A percentile compares a stretch with the other conserved stretches of the same genome.
These are phyloP conservation scores for Jackrogersella minutella DNA, from an alignment of 495 filamentous ascomycete genomes.

Conservation along the genomic window DNA sequence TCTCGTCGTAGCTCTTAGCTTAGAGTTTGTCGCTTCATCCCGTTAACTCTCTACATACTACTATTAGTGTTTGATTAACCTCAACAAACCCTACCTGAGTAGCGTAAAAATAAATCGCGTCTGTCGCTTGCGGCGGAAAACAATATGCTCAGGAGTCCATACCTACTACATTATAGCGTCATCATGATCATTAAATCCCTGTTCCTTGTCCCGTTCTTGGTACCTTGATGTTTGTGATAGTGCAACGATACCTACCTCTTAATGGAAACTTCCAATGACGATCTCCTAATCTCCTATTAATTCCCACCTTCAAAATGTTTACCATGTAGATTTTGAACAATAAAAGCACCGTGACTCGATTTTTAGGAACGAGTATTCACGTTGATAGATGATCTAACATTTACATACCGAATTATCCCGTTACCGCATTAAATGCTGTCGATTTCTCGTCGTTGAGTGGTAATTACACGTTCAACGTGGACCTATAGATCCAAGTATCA, in stretches of 20 bases:
- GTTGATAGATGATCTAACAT: neutral
- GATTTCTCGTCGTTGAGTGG: conserved; percentile 18
- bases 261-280: conserved; percentile 27
- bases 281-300: conserved; percentile 16
- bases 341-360: conserved; percentile 6
- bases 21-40: neutral
- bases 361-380: neutral
- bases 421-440: conserved; percentile 5
- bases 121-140: conserved; percentile 37
- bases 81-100: neutral
- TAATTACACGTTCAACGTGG: conserved; percentile 28
- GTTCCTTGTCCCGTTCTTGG: conserved; percentile 32
- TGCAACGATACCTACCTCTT: conserved; percentile 15
- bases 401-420: conserved; percentile 6
- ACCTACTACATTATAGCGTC: conserved; percentile 29
- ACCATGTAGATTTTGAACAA: conserved; percentile 15
- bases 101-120: conserved; percentile 10
- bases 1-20: neutral
- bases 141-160: conserved; percentile 21
- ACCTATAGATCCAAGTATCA: conserved; percentile 25
- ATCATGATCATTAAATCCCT: conserved; percentile 27
- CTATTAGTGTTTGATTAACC: conserved; percentile 4
- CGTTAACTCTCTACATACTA: neutral
- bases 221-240: conserved; percentile 28
- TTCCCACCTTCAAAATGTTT: too few relatives aligned